Evolutionary conservation across 2,329 filamentous ascomycete species (phyloP).

Genomic region (Ophiostoma australiae): DNA sequence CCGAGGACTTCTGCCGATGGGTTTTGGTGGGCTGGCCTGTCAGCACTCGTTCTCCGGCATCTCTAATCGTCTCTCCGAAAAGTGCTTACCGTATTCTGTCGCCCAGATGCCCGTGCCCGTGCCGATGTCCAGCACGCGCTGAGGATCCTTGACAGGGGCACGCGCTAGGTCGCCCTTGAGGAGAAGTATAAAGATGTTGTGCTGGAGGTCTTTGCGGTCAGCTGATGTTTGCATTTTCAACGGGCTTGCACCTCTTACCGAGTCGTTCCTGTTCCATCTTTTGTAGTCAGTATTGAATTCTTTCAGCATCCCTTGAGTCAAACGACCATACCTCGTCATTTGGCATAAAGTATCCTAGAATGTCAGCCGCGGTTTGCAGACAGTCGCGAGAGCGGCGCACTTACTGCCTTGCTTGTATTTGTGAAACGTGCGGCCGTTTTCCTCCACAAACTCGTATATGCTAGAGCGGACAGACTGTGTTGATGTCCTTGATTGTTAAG

Average conservation of each 20-base stretch:
- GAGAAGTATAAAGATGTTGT: constrained; percentile 26
- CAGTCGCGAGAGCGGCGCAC: background rate
- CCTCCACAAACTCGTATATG: constrained; percentile 26
- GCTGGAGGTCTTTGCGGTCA: constrained; percentile 27
- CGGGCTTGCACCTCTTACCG: constrained; percentile 17
- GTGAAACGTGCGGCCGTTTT: constrained; percentile 28
- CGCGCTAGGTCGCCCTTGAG: constrained; percentile 27
- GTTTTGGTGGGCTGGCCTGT: constrained; percentile 37
- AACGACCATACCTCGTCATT: constrained; percentile 27
- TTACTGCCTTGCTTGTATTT: constrained; percentile 28
- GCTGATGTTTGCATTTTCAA: constrained; percentile 19
- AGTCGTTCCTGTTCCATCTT: constrained; percentile 28
- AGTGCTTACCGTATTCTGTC: constrained; percentile 25
- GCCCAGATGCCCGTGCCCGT: constrained; percentile 25
- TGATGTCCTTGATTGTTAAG: background rate
- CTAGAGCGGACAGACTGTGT: constrained; percentile 25
- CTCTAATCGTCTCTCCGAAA: too few relatives aligned
- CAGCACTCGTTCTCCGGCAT: background rate
- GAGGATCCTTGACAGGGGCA: constrained; percentile 27
- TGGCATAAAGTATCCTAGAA: constrained; percentile 28
- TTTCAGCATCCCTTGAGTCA: background rate
- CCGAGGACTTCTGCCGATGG: constrained; percentile 42
- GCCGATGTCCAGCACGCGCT: constrained; percentile 28
- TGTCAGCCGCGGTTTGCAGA: too few relatives aligned
- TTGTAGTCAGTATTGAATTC: background rate